Conservation (phyloP, 2,329 filamentous ascomycete species). For the Ceratocystis smalleyi region DNA sequence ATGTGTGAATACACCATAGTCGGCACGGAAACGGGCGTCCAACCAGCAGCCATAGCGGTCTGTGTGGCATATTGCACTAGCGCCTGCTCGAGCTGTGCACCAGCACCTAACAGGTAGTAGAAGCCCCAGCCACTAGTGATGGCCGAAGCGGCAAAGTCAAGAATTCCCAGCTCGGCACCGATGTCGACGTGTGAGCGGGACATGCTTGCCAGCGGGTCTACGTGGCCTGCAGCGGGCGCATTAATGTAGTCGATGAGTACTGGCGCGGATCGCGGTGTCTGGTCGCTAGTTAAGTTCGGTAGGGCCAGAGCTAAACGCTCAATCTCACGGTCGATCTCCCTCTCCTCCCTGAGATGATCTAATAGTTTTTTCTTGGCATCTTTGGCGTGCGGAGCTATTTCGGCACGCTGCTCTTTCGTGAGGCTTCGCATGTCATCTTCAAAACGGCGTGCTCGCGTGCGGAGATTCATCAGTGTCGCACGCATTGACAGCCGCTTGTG, state of each 20-base stretch:
- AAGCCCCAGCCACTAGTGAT: slow-evolving; percentile 89
- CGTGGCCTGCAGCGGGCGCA: slow-evolving; percentile 31
- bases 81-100: slow-evolving; percentile 84
- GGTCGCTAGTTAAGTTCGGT: slow-evolving; percentile 68
- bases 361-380: slow-evolving; percentile 47
- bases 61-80: slow-evolving; percentile 72
- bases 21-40: slow-evolving; percentile 68
- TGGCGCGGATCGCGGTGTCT: slow-evolving; percentile 57
- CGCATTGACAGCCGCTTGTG: slow-evolving; percentile 46
- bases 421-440: slow-evolving; percentile 29
- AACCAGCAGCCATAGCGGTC: slow-evolving; percentile 57
- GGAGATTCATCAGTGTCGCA: slow-evolving; percentile 30
- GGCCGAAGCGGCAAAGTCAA: slow-evolving; percentile 73
- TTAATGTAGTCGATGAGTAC: slow-evolving; percentile 65
- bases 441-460: slow-evolving; percentile 22
- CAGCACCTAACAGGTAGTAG: slow-evolving; percentile 92
- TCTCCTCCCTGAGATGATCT: slow-evolving; percentile 45
- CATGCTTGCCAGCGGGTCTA: slow-evolving; percentile 20
- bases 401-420: slow-evolving; percentile 29
- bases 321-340: slow-evolving; percentile 48
- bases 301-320: slow-evolving; percentile 58
- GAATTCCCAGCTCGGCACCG: slow-evolving; percentile 67
- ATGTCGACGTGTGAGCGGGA: slow-evolving; percentile 62
- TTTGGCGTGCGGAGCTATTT: slow-evolving; percentile 48
- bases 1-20: slow-evolving; percentile 87